These are phyloP conservation scores for Phytophthora europaea DNA, from an alignment of 352 stramenopile species.

Conservation along the genomic window DNA sequence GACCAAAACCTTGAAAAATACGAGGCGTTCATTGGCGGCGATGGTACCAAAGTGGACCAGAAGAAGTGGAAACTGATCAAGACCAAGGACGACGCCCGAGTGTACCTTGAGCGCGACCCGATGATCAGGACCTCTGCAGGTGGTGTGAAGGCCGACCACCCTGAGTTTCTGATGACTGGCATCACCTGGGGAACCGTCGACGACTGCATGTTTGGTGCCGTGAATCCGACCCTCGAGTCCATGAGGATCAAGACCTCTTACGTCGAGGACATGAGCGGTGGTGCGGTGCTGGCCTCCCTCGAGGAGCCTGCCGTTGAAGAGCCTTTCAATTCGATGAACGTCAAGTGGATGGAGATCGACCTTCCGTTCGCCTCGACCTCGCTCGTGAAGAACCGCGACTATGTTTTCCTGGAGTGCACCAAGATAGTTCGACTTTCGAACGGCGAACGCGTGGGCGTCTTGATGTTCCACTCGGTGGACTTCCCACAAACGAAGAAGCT, in stretches of 20 bases:
- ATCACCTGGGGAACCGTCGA: constrained; percentile 48
- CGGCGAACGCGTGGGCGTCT: constrained; percentile 54
- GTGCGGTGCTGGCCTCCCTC: constrained; percentile 49
- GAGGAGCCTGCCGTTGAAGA: constrained; percentile 52
- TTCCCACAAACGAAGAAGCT: constrained; percentile 55
- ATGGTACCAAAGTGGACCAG: constrained; percentile 34
- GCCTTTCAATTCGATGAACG: constrained; percentile 48
- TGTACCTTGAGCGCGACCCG: constrained; percentile 41
- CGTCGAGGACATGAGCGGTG: constrained; percentile 54
- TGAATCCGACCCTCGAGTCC: constrained; percentile 45
- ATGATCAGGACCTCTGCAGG: constrained; percentile 7
- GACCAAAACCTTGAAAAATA: constrained; percentile 49
- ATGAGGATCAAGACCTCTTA: constrained; percentile 58
- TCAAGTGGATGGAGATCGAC: constrained; percentile 55
- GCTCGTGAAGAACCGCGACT: constrained; percentile 52
- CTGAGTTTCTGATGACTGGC: constrained; percentile 40
- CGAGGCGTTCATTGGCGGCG: constrained; percentile 38
- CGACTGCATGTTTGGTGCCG: constrained; percentile 53
- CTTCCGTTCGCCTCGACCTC: constrained; percentile 38
- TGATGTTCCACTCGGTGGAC: constrained; percentile 59
- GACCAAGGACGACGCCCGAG: constrained; percentile 31
- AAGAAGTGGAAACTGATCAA: constrained; percentile 51
- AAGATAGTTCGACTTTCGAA: constrained; percentile 39
- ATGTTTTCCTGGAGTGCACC: constrained; percentile 57
- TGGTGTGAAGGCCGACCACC: constrained; percentile 18